A percentile compares a stretch with the other conserved stretches of the same genome.
These are phyloP conservation scores for Zygnema cylindricum DNA, from an alignment of 139 green algal species.

Conservation along the genomic window DNA sequence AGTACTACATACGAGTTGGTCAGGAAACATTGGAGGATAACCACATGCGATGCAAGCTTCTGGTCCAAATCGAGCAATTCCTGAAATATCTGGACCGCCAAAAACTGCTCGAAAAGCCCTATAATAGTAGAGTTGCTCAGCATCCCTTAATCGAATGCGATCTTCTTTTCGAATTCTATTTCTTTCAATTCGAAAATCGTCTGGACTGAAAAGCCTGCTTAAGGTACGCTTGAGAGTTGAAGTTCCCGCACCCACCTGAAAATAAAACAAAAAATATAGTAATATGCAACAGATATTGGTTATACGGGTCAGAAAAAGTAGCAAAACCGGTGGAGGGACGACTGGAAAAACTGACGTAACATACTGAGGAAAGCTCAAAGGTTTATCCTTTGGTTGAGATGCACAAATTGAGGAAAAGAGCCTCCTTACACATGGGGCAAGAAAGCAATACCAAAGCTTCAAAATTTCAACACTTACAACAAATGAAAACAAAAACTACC, in stretches of 20 bases:
- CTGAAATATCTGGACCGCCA: neutral
- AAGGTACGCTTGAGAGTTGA: neutral
- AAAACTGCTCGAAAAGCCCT: conserved; percentile 23
- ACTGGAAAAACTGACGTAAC: neutral
- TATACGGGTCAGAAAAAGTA: neutral
- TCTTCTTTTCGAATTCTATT: conserved; percentile 8
- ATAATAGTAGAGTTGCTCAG: conserved; percentile 56
- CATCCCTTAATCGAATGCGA: conserved; percentile 35
- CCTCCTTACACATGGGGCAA: too few species aligned
- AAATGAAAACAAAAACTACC: too few species aligned
- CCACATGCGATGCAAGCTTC: conserved; percentile 39
- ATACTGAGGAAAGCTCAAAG: too few species aligned
- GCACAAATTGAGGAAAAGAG: too few species aligned
- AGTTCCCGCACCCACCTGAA: conserved; percentile 32
- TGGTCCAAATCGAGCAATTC: neutral
- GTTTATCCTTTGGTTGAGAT: too few species aligned
- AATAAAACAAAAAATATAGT: neutral
- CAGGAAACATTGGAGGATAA: neutral
- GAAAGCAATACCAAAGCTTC: too few species aligned
- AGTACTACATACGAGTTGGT: conserved; percentile 25
- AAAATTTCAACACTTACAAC: too few species aligned
- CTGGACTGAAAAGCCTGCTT: neutral
- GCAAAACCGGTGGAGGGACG: neutral
- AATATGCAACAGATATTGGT: neutral
- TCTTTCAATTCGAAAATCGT: conserved; percentile 17